These are phyloP conservation scores for Cryphonectria japonica DNA, from an alignment of 2,329 filamentous ascomycete species.

Conservation along the genomic window DNA sequence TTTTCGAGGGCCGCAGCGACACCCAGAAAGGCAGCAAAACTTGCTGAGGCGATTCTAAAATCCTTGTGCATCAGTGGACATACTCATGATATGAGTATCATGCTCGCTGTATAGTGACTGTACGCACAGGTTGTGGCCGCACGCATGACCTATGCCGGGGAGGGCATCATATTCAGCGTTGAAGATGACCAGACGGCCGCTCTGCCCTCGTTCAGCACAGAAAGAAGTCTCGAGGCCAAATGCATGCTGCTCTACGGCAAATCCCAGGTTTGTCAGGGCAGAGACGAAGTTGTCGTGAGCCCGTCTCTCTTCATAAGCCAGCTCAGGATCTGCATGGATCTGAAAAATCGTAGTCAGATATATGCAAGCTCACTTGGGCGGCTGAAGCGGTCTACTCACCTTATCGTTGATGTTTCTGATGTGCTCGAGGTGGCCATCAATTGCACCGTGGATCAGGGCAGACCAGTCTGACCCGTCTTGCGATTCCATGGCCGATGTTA, in stretches of 20 bases:
- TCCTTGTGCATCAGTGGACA: neutral
- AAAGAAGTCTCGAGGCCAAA: conserved; percentile 59
- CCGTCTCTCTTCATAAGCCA: conserved; percentile 53
- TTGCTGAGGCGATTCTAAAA: conserved; percentile 43
- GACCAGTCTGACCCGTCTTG: neutral
- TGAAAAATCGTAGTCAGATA: neutral
- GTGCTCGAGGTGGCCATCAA: conserved; percentile 26
- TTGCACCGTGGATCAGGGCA: conserved; percentile 30
- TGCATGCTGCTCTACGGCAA: conserved; percentile 50
- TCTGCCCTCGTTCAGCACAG: conserved; percentile 47
- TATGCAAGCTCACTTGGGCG: neutral
- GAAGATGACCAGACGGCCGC: conserved; percentile 46
- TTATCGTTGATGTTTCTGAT: conserved; percentile 34
- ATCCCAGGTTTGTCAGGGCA: conserved; percentile 49
- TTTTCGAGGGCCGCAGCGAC: conserved; percentile 40
- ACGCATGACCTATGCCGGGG: conserved; percentile 50
- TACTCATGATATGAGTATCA: neutral
- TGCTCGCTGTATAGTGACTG: neutral
- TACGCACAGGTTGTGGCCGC: conserved; percentile 46
- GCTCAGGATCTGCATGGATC: conserved; percentile 53
- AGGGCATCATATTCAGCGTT: conserved; percentile 55
- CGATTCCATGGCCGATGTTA: neutral
- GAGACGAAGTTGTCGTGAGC: conserved; percentile 55
- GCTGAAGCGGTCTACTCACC: neutral
- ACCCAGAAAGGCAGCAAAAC: conserved; percentile 46